Percentiles rank a stretch among this genome's conserved stretches.
Evolutionary conservation across 768 basidiomycete genomes (phyloP).

Genomic region (Kwoniella dendrophila): DNA sequence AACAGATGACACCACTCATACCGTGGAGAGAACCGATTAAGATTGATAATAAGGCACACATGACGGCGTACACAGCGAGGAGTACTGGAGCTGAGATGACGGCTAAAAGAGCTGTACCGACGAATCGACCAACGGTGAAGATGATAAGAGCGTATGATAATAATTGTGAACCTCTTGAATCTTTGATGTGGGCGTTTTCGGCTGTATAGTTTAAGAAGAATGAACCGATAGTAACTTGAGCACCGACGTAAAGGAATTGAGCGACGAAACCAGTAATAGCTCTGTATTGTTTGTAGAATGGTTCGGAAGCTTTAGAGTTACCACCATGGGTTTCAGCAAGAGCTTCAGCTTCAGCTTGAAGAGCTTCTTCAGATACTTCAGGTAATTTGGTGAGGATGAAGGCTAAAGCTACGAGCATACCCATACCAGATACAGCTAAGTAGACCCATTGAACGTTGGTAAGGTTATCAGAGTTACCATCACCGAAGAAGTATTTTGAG

Average conservation of each 20-base stretch:
- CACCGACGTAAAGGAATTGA: constrained; percentile 64
- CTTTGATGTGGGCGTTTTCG: constrained; percentile 63
- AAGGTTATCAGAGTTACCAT: constrained; percentile 64
- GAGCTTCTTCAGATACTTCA: constrained; percentile 71
- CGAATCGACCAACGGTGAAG: constrained; percentile 58
- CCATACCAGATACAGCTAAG: constrained; percentile 60
- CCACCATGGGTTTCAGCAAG: constrained; percentile 55
- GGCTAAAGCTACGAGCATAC: constrained; percentile 64
- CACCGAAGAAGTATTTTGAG: constrained; percentile 72
- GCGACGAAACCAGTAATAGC: constrained; percentile 74
- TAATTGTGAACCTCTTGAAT: constrained; percentile 64
- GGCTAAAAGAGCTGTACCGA: constrained; percentile 66
- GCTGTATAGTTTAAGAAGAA: constrained; percentile 71
- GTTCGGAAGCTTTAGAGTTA: constrained; percentile 52
- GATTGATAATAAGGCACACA: constrained; percentile 63
- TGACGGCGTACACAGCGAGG: constrained; percentile 62
- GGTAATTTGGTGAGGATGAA: constrained; percentile 73
- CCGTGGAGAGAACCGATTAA: constrained; percentile 63
- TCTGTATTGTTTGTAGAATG: constrained; percentile 71
- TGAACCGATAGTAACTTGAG: constrained; percentile 51
- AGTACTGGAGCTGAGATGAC: constrained; percentile 69
- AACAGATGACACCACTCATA: constrained; percentile 63
- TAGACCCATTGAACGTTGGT: constrained; percentile 64
- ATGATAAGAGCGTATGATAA: constrained; percentile 75
- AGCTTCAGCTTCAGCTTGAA: constrained; percentile 57